Evolutionary conservation across 2,329 filamentous ascomycete species (phyloP), one percentile per base, ranked within the genome.

Genomic region (Setomelanomma holmii): DNA sequence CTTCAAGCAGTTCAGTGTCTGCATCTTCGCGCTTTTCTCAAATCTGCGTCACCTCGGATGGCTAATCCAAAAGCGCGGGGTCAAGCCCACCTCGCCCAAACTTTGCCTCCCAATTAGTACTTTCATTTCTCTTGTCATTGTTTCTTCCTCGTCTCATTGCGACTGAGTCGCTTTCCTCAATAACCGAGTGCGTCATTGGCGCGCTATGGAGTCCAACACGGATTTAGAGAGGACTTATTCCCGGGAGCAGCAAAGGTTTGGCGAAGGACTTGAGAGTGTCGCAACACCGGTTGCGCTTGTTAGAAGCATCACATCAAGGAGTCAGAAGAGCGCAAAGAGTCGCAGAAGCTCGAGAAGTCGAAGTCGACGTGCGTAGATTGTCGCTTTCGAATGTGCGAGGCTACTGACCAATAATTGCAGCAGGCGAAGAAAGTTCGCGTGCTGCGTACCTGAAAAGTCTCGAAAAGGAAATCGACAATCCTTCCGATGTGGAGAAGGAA

Each of bases 141-240:
- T 42, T 35, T 41, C 27, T 33, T 45, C 21, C 21, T 6, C 34
- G n/a, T n/a, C 14, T 36, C 34, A 16, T 39, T 20, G 44, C 45
- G 24, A 12, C 4, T 42, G 17, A 35, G 34, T 40, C 23, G n/a
- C 27, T 17, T 11, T 44, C 14, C 20, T 45, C 53, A 41, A 34
- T 24, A 45, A 40, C 49, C 43, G 44, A 58, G 44, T 41, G 59
- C 59, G 56, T 49, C 52, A 50, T 51, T 27, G 12, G 6, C 24
- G 43, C 17, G 52, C 22, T 33, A 67, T 69, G 66, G 66, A 62
- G 45, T 46, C 44, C 6, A 56, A 53, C 22, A 51, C 56, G 7
- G 62, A 71, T 51, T 56, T 74, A n/a, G 69, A 73, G 47, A 61
- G 58, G 49, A 72, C 65, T 56, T 73, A 68, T 60, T 72, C 71